Percentiles rank a stretch among this genome's conserved stretches.
Conservation (phyloP, 2,329 filamentous ascomycete genomes). For the Diaporthe helianthi region DNA sequence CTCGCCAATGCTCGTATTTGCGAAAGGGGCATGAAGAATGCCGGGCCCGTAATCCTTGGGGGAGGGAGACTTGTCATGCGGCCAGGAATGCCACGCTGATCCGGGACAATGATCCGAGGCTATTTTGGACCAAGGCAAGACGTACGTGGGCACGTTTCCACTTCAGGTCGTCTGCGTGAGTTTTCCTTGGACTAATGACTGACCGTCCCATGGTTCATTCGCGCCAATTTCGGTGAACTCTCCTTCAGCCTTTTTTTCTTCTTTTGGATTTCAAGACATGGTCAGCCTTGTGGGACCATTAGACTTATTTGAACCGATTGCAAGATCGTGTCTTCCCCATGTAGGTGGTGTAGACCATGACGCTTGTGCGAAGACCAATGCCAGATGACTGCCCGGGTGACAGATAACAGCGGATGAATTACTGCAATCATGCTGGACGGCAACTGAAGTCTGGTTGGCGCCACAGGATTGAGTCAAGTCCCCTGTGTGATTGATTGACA, state of each 20-base stretch:
- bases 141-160: not conserved
- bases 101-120: not conserved
- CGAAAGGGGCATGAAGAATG: no score
- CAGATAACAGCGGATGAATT: not conserved
- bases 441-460: not conserved
- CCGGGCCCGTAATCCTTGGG: no score
- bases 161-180: not conserved
- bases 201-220: not conserved
- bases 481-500: not conserved
- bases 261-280: not conserved
- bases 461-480: no score
- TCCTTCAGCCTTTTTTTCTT: not conserved
- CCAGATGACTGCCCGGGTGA: not conserved
- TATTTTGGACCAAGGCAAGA: not conserved
- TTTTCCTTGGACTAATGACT: not conserved
- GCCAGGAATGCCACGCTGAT: not conserved
- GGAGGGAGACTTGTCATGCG: not conserved
- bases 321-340: not conserved
- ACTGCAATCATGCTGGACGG: not conserved
- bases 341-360: no score
- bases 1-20: constrained; percentile 14
- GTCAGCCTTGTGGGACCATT: not conserved
- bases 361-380: not conserved
- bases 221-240: not conserved
- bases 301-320: not conserved